phyloP scores from a whole-genome alignment of 306 rosid genomes.

The Cucurbita pepo region DNA sequence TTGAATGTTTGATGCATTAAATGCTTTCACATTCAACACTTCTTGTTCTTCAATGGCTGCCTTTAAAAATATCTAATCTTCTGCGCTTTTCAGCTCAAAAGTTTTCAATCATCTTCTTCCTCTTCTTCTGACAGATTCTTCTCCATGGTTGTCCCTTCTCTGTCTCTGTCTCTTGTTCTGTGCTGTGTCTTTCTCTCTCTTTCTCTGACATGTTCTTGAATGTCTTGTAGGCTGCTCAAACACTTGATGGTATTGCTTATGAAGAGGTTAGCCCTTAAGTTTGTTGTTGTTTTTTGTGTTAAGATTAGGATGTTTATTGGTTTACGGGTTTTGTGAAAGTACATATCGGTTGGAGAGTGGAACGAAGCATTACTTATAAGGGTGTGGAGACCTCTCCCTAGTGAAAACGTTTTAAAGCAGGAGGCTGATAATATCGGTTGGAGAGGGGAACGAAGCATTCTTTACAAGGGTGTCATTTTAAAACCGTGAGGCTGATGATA shows the following conservation, averaged over 20 bases:
- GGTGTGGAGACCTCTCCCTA: no score
- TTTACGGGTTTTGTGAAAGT: no score
- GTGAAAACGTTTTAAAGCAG: no score
- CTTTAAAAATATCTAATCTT: not conserved
- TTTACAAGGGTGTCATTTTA: no score
- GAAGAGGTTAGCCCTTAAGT: not conserved
- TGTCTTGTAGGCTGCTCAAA: not conserved
- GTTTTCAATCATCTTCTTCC: not conserved
- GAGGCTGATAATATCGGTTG: no score
- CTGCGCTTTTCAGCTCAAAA: not conserved
- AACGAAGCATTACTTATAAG: no score
- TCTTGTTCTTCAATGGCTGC: not conserved
- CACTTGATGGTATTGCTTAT: not conserved
- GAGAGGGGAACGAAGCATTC: no score
- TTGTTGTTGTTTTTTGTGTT: not conserved
- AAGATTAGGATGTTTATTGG: not conserved
- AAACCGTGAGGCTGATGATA: no score
- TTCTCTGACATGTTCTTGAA: not conserved
- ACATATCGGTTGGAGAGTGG: rapidly evolving
- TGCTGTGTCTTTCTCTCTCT: not conserved
- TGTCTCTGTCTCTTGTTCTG: no score
- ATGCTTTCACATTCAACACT: not conserved
- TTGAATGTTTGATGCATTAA: not conserved
- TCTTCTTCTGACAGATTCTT: not conserved
- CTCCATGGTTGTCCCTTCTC: not conserved